phyloP scores from a whole-genome alignment of 768 basidiomycete species.

The Serendipita sp. region DNA sequence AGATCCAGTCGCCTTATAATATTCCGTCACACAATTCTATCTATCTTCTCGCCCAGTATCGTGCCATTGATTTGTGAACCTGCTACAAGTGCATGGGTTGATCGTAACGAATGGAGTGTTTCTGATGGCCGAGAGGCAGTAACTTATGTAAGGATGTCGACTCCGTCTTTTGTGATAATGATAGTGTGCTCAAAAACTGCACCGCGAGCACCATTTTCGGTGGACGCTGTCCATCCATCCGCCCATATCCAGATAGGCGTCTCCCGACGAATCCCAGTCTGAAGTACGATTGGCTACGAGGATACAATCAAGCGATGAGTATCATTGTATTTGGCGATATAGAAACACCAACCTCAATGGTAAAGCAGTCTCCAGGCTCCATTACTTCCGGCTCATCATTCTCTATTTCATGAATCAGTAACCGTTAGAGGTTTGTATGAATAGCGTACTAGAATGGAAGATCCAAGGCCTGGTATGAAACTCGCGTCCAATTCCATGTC shows the following conservation, averaged over 20 bases:
- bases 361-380: conserved; percentile 79
- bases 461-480: conserved; percentile 82
- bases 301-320: not conserved
- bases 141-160: conserved; percentile 52
- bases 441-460: conserved; percentile 47
- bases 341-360: conserved; percentile 52
- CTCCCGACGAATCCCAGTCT: conserved; percentile 38
- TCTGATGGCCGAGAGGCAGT: no score
- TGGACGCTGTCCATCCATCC: conserved; percentile 89
- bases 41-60: no score
- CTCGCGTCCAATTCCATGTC: conserved; percentile 71
- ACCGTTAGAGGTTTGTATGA: not conserved
- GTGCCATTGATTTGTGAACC: not conserved
- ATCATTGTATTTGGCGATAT: not conserved
- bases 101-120: no score
- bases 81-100: no score
- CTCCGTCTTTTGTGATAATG: conserved; percentile 60
- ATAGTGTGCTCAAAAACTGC: conserved; percentile 86
- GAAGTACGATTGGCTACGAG: conserved; percentile 54
- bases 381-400: conserved; percentile 74
- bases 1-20: no score
- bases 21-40: no score
- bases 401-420: conserved; percentile 25
- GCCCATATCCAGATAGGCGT: conserved; percentile 64
- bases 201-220: conserved; percentile 68